These are phyloP conservation scores for Ambrosia hybrid DNA, from an alignment of 140 eudicot genomes.

Conservation along the genomic window DNA sequence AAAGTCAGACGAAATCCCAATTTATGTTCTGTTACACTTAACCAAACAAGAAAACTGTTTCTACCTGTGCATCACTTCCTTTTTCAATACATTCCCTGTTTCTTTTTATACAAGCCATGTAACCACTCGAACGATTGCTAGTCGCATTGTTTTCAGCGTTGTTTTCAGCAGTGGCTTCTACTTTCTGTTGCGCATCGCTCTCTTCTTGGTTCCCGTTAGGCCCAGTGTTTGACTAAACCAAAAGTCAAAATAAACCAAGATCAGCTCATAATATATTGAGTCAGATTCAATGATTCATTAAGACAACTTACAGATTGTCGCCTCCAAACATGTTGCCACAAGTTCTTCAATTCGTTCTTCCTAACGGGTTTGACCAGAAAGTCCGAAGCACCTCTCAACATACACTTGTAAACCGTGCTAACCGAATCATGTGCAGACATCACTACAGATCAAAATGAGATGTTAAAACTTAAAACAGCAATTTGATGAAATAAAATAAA, in stretches of 20 bases:
- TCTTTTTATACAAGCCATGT: constrained; percentile 58
- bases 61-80: constrained; percentile 95
- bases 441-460: constrained; percentile 54
- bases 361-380: constrained; percentile 93
- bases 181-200: constrained; percentile 62
- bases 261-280: constrained; percentile 7
- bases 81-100: constrained; percentile 78
- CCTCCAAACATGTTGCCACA: constrained; percentile 99
- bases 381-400: constrained; percentile 95
- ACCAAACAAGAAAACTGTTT: constrained; percentile 13
- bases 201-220: constrained; percentile 50
- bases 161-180: constrained; percentile 91
- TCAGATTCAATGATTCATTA: neutral
- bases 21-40: neutral
- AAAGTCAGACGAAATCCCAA: constrained; percentile 7
- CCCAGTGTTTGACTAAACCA: constrained; percentile 44
- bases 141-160: constrained; percentile 82
- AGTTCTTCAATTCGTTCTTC: constrained; percentile 84
- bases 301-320: constrained; percentile 64
- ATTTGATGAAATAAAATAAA: neutral
- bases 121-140: constrained; percentile 83
- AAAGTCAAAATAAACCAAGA: constrained; percentile 26
- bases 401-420: constrained; percentile 92
- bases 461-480: neutral
- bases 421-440: constrained; percentile 90